Evolutionary conservation across 2,329 filamentous ascomycete genomes (phyloP), one percentile per base, ranked within the genome.

Genomic region (Simplicillium aogashimaense): DNA sequence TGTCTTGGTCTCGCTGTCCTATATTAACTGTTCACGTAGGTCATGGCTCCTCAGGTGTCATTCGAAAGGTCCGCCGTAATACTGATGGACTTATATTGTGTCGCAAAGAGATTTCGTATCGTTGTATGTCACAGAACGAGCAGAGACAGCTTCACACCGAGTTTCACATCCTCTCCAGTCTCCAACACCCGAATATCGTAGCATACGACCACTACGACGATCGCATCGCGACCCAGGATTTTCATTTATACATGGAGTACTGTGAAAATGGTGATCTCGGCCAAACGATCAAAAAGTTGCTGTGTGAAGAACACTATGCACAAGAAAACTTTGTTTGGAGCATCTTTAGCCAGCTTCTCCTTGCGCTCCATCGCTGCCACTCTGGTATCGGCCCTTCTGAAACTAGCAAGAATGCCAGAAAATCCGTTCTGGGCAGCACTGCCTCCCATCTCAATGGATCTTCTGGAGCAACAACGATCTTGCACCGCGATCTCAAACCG

Each of bases 241-340:
- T 98, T 36, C 89, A 98, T 59, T 73, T 98, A 32, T 98, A 98
- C 67, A 98, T 98, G 92, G 92, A 98, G 64, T 98, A 97, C 66
- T 98, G 92, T 58, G 92, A 92, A 45, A 95, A 94, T 54, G 92
- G 92, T 40, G 92, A 98, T 57, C 74, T 98, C 25, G 88, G 90
- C 8, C 82, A 84, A 39, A 83, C 95, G 43, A 97, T 98, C 60
- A 87, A 86, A 56, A 81, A 86, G 48, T 66, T 95, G 36, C 78
- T 83, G 51, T 70, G 75, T 37, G 84, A 83, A 60, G 88, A 89
- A 57, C 83, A 94, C 56, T 81, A 83, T 45, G 90, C 90, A 3
- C 87, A 94, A 49, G 92, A 98, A 64, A 84, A 87, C 43, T 95
- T 95, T 57, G 86, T 98, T 35, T 98, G 92, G 92, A 88, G 83